Percentiles rank a stretch among this genome's conserved stretches.
These are phyloP conservation scores for Aspergillus viridinutans DNA, from an alignment of 2,329 filamentous ascomycete species.

Conservation along the genomic window DNA sequence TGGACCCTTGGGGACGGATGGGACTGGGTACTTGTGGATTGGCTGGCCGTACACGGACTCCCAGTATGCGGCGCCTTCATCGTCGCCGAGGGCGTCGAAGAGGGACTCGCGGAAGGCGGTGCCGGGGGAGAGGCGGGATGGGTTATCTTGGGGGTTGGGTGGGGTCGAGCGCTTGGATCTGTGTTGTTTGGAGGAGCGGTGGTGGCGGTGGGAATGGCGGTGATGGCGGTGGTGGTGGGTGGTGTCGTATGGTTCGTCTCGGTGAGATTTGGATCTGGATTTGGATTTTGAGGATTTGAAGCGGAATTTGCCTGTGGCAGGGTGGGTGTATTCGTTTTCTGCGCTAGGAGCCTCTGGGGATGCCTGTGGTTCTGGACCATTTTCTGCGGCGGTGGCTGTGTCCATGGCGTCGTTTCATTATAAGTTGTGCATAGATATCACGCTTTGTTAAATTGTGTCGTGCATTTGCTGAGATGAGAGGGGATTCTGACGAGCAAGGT, in stretches of 20 bases:
- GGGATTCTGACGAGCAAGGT: neutral
- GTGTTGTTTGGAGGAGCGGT: constrained; percentile 20
- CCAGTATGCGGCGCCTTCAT: constrained; percentile 95
- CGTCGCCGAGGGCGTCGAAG: constrained; percentile 94
- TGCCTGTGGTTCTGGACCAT: neutral
- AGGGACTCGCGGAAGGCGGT: constrained; percentile 86
- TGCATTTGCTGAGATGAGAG: neutral
- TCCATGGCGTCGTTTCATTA: neutral
- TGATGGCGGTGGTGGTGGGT: constrained; percentile 10
- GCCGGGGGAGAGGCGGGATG: constrained; percentile 56
- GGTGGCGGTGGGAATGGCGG: constrained; percentile 18
- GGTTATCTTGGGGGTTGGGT: neutral
- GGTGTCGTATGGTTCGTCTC: constrained; percentile 11
- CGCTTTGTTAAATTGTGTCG: neutral
- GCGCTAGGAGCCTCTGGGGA: neutral
- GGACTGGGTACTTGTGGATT: constrained; percentile 70
- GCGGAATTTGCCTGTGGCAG: constrained; percentile 27
- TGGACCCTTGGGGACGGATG: constrained; percentile 44
- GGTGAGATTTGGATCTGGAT: constrained; percentile 7
- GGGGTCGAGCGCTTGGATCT: constrained; percentile 12
- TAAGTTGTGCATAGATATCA: neutral
- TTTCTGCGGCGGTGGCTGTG: neutral
- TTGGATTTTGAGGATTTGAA: constrained; percentile 28
- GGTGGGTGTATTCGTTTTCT: constrained; percentile 11
- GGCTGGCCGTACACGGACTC: constrained; percentile 94